Evolutionary conservation across 2,329 filamentous ascomycete species (phyloP).

Genomic region (Westerdykella ornata): DNA sequence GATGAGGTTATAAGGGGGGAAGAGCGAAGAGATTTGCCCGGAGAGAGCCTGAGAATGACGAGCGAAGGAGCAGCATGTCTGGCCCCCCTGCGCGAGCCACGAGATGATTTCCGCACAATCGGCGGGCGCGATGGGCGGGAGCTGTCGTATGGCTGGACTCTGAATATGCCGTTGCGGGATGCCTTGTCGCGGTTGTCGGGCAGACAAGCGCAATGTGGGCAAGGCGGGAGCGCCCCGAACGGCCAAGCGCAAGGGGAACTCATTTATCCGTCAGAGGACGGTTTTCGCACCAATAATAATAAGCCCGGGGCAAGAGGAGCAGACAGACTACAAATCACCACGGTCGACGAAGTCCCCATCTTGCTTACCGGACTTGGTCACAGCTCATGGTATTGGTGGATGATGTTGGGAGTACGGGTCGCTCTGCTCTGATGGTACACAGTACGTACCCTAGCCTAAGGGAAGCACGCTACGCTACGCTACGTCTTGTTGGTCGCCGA

Average conservation of each 20-base stretch:
- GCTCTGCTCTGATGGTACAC: too few relatives aligned
- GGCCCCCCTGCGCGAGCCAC: constrained; percentile 23
- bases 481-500: too few relatives aligned
- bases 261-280: constrained; percentile 32
- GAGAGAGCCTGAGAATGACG: constrained; percentile 27
- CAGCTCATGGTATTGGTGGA: constrained; percentile 25
- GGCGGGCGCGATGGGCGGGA: constrained; percentile 23
- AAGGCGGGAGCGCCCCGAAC: constrained; percentile 14
- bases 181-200: constrained; percentile 21
- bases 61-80: constrained; percentile 29
- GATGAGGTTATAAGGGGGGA: constrained; percentile 25
- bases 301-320: constrained; percentile 6
- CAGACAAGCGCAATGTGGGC: constrained; percentile 19
- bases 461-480: too few relatives aligned
- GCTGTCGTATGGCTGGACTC: constrained; percentile 36
- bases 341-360: constrained; percentile 9
- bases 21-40: constrained; percentile 24
- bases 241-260: constrained; percentile 19
- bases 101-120: constrained; percentile 26
- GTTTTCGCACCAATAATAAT: constrained; percentile 31
- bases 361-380: constrained; percentile 17
- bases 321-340: constrained; percentile 15
- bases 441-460: too few relatives aligned
- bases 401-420: constrained; percentile 13
- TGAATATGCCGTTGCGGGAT: constrained; percentile 32